phyloP scores from a whole-genome alignment of 2,329 filamentous ascomycete species.

The Ustulina deusta region DNA sequence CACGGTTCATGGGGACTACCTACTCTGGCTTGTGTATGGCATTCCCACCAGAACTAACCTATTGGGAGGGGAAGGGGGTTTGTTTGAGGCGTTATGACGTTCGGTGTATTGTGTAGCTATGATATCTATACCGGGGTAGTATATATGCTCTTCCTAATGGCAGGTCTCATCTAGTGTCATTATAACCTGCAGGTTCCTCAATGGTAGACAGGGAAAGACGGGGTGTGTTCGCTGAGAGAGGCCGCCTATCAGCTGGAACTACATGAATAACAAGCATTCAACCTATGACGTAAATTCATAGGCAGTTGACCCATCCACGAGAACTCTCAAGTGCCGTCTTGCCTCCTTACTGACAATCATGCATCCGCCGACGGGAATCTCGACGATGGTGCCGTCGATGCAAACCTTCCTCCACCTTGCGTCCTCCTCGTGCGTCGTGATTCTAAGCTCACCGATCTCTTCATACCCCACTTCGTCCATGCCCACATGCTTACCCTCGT shows the following conservation, averaged over 20 bases:
- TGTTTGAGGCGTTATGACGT: not conserved
- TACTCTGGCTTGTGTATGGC: not conserved
- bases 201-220: not conserved
- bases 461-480: slow-evolving; percentile 75
- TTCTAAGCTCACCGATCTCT: slow-evolving; percentile 72
- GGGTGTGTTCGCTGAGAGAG: not conserved
- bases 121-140: not conserved
- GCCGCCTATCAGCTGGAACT: not conserved
- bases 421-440: slow-evolving; percentile 76
- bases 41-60: not conserved
- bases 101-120: not conserved
- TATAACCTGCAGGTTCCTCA: not conserved
- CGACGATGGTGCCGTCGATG: slow-evolving; percentile 90
- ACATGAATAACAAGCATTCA: not conserved
- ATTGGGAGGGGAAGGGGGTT: too few species aligned
- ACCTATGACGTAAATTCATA: not conserved
- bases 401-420: slow-evolving; percentile 85
- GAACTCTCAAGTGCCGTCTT: slow-evolving; percentile 56
- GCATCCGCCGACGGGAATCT: slow-evolving; percentile 76
- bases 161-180: not conserved
- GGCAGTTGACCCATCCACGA: slow-evolving; percentile 52
- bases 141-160: not conserved
- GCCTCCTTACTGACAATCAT: slow-evolving; percentile 71
- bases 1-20: not conserved
- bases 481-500: slow-evolving; percentile 66